Conservation (phyloP, 768 basidiomycete species). For the Dioszegia aurantiaca region DNA sequence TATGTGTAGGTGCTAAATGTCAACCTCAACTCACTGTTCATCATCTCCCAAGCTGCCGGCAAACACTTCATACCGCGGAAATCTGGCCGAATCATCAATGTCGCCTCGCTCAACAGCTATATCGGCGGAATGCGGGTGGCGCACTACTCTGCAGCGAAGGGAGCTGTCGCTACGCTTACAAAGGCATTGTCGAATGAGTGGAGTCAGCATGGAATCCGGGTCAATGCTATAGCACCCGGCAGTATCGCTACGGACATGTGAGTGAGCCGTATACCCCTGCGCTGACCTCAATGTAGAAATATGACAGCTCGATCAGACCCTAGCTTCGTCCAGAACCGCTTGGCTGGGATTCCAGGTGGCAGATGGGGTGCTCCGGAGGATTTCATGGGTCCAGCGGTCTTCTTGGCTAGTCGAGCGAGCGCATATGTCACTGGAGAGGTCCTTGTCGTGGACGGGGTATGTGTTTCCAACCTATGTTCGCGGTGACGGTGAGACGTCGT, state of each 20-base stretch:
- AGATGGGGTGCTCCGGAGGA: constrained; percentile 70
- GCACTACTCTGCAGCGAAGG: constrained; percentile 88
- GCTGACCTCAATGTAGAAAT: constrained; percentile 56
- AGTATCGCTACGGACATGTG: constrained; percentile 86
- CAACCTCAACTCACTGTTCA: constrained; percentile 81
- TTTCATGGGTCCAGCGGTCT: constrained; percentile 67
- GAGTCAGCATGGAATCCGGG: constrained; percentile 78
- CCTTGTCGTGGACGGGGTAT: constrained; percentile 63
- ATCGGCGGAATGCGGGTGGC: constrained; percentile 65
- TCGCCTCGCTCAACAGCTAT: constrained; percentile 56
- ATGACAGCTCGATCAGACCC: constrained; percentile 62
- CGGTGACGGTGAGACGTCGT: not conserved
- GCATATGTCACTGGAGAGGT: constrained; percentile 69
- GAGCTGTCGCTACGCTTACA: constrained; percentile 55
- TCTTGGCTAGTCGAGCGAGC: constrained; percentile 65
- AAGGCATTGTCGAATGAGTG: constrained; percentile 90
- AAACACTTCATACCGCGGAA: constrained; percentile 70
- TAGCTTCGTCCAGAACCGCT: constrained; percentile 63
- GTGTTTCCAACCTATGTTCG: not conserved
- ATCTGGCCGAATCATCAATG: constrained; percentile 69
- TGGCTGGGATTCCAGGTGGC: constrained; percentile 68
- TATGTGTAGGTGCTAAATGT: constrained; percentile 67
- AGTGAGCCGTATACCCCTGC: constrained; percentile 21
- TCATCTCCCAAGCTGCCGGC: constrained; percentile 76
- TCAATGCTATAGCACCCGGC: constrained; percentile 81